Evolutionary conservation across 768 basidiomycete species (phyloP), one percentile per base, ranked within the genome.

Genomic region (Trametes villosa): DNA sequence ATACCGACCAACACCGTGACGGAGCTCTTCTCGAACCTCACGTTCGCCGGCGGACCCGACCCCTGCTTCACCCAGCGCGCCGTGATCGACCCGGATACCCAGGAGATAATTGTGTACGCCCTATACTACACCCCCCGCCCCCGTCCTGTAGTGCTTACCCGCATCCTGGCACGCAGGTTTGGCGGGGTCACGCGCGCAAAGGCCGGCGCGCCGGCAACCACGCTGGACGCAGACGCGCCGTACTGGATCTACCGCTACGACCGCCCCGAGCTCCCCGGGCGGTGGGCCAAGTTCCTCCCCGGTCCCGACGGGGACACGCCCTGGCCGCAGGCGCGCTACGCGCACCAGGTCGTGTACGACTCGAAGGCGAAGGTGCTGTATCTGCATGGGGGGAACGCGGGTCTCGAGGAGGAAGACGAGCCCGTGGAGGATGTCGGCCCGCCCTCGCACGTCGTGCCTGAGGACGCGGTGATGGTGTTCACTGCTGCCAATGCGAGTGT

Each of bases 271-370:
- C 75, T 76, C 3, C 85, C 89, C 0, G 88, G 88, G 0, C 81
- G 76, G 59, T 92, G 90, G 90, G 82, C 80, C 13, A 79, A 78
- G 62, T 85, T 89, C 17, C 68, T 84, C 0, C 77, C 81, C 27
- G 27, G 40, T n/a, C 34, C 53, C 47, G 59, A 52, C 38, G 20
- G 40, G 12, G 44, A 44, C 17, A 11, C 44, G n/a, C 78, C 78
- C 18, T 77, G 77, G 40, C 90, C 91, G 0, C 62, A 76, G 4
- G 82, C 91, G 8, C 78, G 91, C 52, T 92, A 88, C 67, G 91
- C 91, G 3, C 89, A 92, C 67, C 89, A 92, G 70, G 84, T 91
- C 13, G 88, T 88, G 41, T 92, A 91, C 61, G 86, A 91, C 65
- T 75, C 83, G 1, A 74, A 71, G 27, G 80, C 82, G 44, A 82